These are phyloP conservation scores for Gossypium thurberi DNA, from an alignment of 345 rosid species.

Conservation along the genomic window DNA sequence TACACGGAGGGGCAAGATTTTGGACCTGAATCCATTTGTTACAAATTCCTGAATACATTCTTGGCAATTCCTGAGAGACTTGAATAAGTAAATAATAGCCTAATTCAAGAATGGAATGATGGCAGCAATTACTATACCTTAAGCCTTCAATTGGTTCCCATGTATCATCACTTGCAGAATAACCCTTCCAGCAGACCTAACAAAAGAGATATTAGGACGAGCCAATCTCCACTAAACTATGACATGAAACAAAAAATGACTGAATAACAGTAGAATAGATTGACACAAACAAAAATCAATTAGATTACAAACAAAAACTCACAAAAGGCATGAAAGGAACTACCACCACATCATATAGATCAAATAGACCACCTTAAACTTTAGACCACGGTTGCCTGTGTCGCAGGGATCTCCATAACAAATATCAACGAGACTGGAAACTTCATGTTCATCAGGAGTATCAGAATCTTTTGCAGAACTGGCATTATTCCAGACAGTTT, in stretches of 20 bases:
- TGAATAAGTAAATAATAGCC: slow-evolving; percentile 15
- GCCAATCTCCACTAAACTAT: slow-evolving; percentile 30
- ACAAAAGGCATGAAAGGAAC: slow-evolving; percentile 15
- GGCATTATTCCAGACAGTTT: slow-evolving; percentile 16
- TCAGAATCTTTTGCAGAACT: slow-evolving; percentile 33
- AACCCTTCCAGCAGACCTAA: slow-evolving; percentile 94
- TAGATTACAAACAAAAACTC: slow-evolving; percentile 2
- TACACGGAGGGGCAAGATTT: slow-evolving; percentile 87
- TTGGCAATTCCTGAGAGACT: slow-evolving; percentile 54
- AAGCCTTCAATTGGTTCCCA: slow-evolving; percentile 83
- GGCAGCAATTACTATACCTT: slow-evolving; percentile 38
- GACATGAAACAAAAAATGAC: background rate
- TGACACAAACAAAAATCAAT: slow-evolving; percentile 6
- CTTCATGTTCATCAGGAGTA: slow-evolving; percentile 61
- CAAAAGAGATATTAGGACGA: slow-evolving; percentile 30
- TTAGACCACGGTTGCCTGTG: slow-evolving; percentile 58
- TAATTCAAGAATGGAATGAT: slow-evolving; percentile 9
- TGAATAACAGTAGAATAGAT: background rate
- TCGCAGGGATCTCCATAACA: slow-evolving; percentile 72
- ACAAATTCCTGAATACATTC: slow-evolving; percentile 63
- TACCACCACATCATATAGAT: slow-evolving; percentile 10
- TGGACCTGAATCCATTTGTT: slow-evolving; percentile 46
- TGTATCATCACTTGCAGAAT: slow-evolving; percentile 56
- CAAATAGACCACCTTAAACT: slow-evolving; percentile 55
- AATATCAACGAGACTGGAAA: slow-evolving; percentile 61